Conservation (phyloP, 768 basidiomycete genomes). For the Jaapia argillacea region DNA sequence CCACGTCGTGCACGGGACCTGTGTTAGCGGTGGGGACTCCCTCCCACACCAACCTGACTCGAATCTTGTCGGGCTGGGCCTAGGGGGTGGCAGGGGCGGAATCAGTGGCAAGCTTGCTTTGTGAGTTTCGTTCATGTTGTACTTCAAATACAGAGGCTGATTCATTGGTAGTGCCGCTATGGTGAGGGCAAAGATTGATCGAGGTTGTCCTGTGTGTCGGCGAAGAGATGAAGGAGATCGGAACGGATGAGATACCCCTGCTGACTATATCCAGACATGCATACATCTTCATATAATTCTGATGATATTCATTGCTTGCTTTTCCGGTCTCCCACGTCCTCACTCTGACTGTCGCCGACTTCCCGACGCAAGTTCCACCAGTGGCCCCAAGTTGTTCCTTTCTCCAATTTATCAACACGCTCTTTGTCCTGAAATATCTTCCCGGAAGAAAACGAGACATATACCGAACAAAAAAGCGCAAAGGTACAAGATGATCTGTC, state of each 20-base stretch:
- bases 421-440: no score
- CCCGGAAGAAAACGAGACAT: no score
- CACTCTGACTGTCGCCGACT: no score
- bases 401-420: no score
- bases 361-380: no score
- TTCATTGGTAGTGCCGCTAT: constrained; percentile 48
- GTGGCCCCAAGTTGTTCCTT: no score
- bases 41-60: constrained; percentile 55
- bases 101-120: constrained; percentile 72
- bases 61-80: constrained; percentile 33
- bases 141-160: constrained; percentile 1
- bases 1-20: constrained; percentile 77
- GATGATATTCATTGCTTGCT: no score
- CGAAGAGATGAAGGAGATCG: constrained; percentile 41
- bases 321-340: no score
- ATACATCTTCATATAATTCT: no score
- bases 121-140: constrained; percentile 33
- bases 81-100: constrained; percentile 30
- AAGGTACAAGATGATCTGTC: no score
- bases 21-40: constrained; percentile 56
- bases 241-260: constrained; percentile 16
- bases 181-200: constrained; percentile 48
- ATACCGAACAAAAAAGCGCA: no score
- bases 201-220: constrained; percentile 76
- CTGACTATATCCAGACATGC: no score